Percentiles rank a stretch among this genome's conserved stretches.
Conservation (phyloP, 495 filamentous ascomycete species). For the Neurospora tetraspora region DNA sequence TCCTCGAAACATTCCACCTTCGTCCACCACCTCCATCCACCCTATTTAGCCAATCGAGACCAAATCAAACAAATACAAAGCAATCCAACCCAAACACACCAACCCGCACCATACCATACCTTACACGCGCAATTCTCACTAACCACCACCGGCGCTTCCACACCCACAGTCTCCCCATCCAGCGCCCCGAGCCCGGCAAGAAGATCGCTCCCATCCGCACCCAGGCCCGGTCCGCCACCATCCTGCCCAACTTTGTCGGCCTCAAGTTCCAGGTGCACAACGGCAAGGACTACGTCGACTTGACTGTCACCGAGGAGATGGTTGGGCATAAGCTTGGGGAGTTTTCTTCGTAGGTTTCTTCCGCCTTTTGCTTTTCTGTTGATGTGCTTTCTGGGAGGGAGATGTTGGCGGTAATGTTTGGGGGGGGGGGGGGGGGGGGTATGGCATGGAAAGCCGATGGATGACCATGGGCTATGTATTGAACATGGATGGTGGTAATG, state of each 20-base stretch:
- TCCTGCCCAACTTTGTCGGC: conserved; percentile 92
- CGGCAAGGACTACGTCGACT: conserved; percentile 84
- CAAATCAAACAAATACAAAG: too few species aligned
- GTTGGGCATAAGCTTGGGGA: conserved; percentile 96
- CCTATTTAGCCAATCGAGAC: too few species aligned
- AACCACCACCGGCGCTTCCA: conserved; percentile 6
- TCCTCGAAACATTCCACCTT: too few species aligned
- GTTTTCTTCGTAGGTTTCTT: conserved; percentile 68
- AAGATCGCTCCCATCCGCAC: conserved; percentile 68
- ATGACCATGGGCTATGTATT: not conserved
- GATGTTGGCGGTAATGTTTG: not conserved
- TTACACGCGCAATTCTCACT: not conserved
- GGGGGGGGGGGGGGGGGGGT: not conserved
- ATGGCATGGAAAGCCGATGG: not conserved
- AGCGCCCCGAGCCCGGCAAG: conserved; percentile 51
- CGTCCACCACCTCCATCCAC: too few species aligned
- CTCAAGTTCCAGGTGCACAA: conserved; percentile 90
- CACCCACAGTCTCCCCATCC: conserved; percentile 48
- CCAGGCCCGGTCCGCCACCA: conserved; percentile 81
- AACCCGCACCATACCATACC: too few species aligned
- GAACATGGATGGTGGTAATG: too few species aligned
- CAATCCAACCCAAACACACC: too few species aligned
- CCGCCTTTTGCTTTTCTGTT: not conserved
- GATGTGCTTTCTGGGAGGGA: not conserved
- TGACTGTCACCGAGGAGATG: conserved; percentile 93